These are phyloP conservation scores for Thuidium tamariscinum DNA, from an alignment of 225 moss, liverwort and hornwort species.

Conservation along the genomic window DNA sequence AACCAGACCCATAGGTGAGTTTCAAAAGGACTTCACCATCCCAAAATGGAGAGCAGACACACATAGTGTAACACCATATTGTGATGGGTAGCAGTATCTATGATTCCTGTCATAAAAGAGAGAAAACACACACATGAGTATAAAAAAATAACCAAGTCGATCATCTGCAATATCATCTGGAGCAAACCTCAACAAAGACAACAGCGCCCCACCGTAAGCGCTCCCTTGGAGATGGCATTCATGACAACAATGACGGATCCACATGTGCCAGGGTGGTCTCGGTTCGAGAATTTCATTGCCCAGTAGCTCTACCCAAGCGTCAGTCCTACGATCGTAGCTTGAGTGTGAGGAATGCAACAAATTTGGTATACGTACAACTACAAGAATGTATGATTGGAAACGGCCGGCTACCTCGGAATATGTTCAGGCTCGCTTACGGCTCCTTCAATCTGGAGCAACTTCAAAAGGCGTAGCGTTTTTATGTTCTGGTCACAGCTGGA, in stretches of 20 bases:
- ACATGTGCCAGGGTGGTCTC: background rate
- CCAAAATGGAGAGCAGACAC: background rate
- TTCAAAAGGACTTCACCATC: background rate
- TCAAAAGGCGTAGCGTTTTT: background rate
- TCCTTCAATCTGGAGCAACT: background rate
- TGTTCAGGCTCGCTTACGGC: fast-evolving
- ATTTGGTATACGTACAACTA: background rate
- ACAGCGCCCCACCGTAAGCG: background rate
- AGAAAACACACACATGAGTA: background rate
- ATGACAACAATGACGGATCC: background rate
- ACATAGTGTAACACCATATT: background rate
- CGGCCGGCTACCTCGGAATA: fast-evolving
- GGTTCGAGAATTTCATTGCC: background rate
- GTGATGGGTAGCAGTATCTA: background rate
- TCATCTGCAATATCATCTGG: background rate
- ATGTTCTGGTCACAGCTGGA: background rate
- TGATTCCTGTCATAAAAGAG: background rate
- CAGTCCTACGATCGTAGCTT: background rate
- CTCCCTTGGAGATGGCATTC: background rate
- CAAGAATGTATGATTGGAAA: background rate
- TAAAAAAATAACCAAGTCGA: background rate
- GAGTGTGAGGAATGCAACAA: background rate
- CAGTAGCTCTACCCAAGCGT: background rate
- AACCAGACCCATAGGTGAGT: background rate
- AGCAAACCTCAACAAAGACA: background rate